Conservation (phyloP, 1,284 basidiomycete species). For the Microstroma glucosiphilum region DNA sequence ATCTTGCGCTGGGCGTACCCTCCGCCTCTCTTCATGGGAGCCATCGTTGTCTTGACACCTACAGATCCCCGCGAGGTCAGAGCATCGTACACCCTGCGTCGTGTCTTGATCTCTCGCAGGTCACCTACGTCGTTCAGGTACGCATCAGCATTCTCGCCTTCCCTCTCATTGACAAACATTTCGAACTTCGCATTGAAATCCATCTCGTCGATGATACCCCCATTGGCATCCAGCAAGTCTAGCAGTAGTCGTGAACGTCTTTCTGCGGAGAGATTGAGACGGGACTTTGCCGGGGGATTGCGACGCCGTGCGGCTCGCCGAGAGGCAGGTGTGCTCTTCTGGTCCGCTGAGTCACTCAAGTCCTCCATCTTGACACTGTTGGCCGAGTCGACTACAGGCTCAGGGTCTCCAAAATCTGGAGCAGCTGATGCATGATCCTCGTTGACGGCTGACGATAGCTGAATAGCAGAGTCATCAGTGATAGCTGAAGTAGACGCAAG, state of each 20-base stretch:
- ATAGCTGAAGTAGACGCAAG: background rate
- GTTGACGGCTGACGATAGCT: too few relatives aligned
- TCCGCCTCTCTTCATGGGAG: background rate
- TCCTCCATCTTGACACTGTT: background rate
- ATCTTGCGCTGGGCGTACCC: background rate
- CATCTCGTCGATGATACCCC: slow-evolving; percentile 5
- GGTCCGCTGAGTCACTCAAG: too few relatives aligned
- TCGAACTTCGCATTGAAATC: background rate
- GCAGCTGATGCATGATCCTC: background rate
- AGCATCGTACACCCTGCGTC: background rate
- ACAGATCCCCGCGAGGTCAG: background rate
- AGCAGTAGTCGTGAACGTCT: background rate
- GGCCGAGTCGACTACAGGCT: background rate
- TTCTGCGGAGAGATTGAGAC: background rate
- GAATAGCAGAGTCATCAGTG: background rate
- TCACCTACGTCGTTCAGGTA: background rate
- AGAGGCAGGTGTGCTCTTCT: background rate
- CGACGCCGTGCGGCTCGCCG: too few relatives aligned
- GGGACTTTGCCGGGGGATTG: background rate
- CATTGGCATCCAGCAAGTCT: background rate
- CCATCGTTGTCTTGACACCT: background rate
- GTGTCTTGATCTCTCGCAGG: background rate
- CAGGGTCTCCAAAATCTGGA: background rate
- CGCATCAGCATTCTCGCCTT: background rate
- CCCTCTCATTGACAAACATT: background rate